A percentile compares a stretch with the other conserved stretches of the same genome.
Conservation (phyloP, 2,329 filamentous ascomycete species). For the Cladosporium sp. region DNA sequence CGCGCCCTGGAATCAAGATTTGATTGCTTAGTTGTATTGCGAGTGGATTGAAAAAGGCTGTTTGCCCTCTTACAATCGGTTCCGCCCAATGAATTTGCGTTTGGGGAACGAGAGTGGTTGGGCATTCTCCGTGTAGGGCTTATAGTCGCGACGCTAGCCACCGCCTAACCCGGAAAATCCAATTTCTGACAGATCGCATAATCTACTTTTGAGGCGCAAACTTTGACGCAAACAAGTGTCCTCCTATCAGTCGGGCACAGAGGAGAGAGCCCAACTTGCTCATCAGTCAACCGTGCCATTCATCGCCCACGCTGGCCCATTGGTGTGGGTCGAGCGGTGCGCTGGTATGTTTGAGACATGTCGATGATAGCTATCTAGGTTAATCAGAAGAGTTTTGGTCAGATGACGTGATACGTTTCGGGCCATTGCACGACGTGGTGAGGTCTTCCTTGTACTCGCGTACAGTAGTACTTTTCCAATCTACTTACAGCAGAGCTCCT, state of each 20-base stretch:
- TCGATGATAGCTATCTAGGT: neutral
- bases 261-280: neutral
- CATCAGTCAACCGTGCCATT: no score
- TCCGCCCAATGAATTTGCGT: neutral
- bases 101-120: neutral
- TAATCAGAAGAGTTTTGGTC: neutral
- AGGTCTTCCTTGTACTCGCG: neutral
- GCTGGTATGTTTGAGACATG: slow-evolving; percentile 1
- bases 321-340: neutral
- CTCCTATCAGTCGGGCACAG: neutral
- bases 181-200: slow-evolving; percentile 13
- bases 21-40: no score
- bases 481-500: slow-evolving; percentile 4
- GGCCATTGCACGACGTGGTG: neutral
- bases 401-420: neutral
- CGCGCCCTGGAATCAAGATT: neutral
- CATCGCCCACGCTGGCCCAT: neutral
- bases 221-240: slow-evolving; percentile 2
- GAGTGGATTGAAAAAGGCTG: no score
- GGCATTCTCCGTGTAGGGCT: slow-evolving; percentile 6
- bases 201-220: slow-evolving; percentile 8
- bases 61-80: neutral
- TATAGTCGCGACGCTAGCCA: slow-evolving; percentile 7
- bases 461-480: neutral
- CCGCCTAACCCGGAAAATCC: slow-evolving; percentile 6